A percentile compares a stretch with the other conserved stretches of the same genome.
phyloP scores from a whole-genome alignment of 345 rosid genomes.

The Linum trigynum region DNA sequence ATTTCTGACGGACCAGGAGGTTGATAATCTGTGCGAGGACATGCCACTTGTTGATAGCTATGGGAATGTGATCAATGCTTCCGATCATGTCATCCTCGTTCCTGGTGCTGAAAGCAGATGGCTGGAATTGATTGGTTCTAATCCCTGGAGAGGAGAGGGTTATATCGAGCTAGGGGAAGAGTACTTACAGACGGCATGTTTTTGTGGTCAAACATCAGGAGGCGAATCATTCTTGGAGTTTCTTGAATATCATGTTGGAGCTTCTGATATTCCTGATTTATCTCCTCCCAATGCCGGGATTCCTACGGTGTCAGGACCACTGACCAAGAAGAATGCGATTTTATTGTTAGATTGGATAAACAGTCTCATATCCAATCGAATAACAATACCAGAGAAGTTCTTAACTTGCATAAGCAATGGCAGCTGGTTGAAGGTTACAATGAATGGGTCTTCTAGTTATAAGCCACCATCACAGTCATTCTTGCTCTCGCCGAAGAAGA shows the following conservation, averaged over 20 bases:
- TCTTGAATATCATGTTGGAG: conserved; percentile 22
- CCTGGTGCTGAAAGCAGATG: conserved; percentile 62
- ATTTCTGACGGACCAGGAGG: conserved; percentile 18
- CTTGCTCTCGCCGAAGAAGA: conserved; percentile 19
- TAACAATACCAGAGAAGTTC: conserved; percentile 31
- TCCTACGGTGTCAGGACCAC: conserved; percentile 42
- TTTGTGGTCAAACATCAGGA: conserved; percentile 31
- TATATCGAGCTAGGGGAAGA: conserved; percentile 47
- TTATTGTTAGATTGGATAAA: conserved; percentile 55
- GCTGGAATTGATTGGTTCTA: conserved; percentile 40
- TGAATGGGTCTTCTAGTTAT: conserved; percentile 34
- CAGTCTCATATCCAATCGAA: conserved; percentile 1
- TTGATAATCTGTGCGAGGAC: conserved; percentile 17
- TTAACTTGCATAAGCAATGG: conserved; percentile 41
- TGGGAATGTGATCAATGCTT: conserved; percentile 18
- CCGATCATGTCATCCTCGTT: conserved; percentile 37
- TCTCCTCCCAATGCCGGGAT: conserved; percentile 47
- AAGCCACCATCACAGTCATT: conserved; percentile 57
- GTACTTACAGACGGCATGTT: conserved; percentile 26
- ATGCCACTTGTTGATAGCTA: conserved; percentile 57
- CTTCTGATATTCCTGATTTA: conserved; percentile 43
- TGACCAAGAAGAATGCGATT: conserved; percentile 40
- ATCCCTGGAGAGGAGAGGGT: conserved; percentile 40
- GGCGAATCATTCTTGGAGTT: conserved; percentile 31
- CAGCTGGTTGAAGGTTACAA: conserved; percentile 47